Evolutionary conservation across 495 filamentous ascomycete genomes (phyloP).

Genomic region (Cryomyces minteri): DNA sequence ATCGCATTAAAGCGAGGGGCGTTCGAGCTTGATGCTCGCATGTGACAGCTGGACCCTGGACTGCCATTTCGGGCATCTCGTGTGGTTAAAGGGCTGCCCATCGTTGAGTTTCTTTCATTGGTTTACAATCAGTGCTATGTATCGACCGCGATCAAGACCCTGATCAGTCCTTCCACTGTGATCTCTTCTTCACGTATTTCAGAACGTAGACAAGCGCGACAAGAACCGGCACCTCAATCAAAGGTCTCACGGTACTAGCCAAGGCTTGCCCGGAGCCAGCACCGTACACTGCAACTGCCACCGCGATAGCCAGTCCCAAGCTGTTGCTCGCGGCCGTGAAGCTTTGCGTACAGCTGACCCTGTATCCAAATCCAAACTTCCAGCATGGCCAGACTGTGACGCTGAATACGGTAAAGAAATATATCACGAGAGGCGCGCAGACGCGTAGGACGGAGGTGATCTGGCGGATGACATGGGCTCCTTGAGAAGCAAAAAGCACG

Average conservation of each 20-base stretch:
- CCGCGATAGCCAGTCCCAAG: constrained; percentile 86
- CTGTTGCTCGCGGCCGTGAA: constrained; percentile 95
- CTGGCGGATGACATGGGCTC: constrained; percentile 18
- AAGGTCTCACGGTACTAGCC: constrained; percentile 74
- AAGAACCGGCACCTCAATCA: constrained; percentile 84
- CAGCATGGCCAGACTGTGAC: constrained; percentile 14
- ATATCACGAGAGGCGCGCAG: constrained; percentile 20
- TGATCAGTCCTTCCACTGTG: constrained; percentile 29
- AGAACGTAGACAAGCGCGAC: constrained; percentile 65
- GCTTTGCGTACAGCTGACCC: constrained; percentile 57
- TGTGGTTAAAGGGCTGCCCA: too few species aligned
- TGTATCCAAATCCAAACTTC: constrained; percentile 52
- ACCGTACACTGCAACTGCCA: constrained; percentile 73
- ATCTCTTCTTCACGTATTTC: constrained; percentile 34
- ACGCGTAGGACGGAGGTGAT: constrained; percentile 21
- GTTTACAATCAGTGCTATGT: too few species aligned
- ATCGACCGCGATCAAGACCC: too few species aligned
- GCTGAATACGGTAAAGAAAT: constrained; percentile 20
- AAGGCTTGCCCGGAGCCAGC: constrained; percentile 66
- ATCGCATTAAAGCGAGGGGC: too few species aligned
- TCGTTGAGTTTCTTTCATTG: too few species aligned
- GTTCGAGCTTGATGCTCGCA: neutral
- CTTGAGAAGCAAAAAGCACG: constrained; percentile 20
- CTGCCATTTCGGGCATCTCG: neutral
- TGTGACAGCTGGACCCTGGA: neutral